Percentiles rank a stretch among this genome's conserved stretches.
These are phyloP conservation scores for Nemania sp. DNA, from an alignment of 2,329 filamentous ascomycete species.

Conservation along the genomic window DNA sequence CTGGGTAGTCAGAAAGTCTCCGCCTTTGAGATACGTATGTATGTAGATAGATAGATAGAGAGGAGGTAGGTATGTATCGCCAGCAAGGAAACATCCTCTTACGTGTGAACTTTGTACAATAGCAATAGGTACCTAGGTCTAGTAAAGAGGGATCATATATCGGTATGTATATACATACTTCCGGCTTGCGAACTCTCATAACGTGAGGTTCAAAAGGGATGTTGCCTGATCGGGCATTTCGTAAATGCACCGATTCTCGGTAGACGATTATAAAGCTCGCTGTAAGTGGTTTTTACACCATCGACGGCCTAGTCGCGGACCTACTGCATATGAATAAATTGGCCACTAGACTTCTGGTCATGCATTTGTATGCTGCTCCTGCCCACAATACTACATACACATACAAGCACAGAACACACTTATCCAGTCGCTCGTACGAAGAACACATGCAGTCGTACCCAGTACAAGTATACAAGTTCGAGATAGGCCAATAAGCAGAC, in stretches of 20 bases:
- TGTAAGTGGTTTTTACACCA: not conserved
- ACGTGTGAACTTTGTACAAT: conserved; percentile 2
- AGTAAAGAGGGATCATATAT: not conserved
- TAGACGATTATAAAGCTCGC: not conserved
- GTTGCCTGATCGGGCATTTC: conserved; percentile 18
- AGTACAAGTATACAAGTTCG: not conserved
- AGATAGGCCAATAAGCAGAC: conserved; percentile 40
- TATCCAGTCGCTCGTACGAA: not conserved
- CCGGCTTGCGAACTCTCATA: not conserved
- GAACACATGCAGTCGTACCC: not conserved
- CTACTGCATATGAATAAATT: not conserved
- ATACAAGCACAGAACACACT: not conserved
- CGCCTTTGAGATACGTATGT: not conserved
- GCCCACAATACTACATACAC: not conserved
- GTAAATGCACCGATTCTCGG: not conserved
- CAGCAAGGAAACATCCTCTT: not conserved
- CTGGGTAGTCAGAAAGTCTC: not conserved
- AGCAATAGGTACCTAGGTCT: too few relatives aligned
- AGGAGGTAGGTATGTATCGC: too few relatives aligned
- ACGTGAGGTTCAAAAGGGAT: conserved; percentile 1
- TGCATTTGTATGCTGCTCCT: not conserved
- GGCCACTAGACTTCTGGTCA: not conserved
- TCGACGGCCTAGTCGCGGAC: not conserved
- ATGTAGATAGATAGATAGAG: too few relatives aligned
- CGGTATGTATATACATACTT: too few relatives aligned